phyloP scores from a whole-genome alignment of 108 stramenopile genomes.

The Skeletonema potamos region DNA sequence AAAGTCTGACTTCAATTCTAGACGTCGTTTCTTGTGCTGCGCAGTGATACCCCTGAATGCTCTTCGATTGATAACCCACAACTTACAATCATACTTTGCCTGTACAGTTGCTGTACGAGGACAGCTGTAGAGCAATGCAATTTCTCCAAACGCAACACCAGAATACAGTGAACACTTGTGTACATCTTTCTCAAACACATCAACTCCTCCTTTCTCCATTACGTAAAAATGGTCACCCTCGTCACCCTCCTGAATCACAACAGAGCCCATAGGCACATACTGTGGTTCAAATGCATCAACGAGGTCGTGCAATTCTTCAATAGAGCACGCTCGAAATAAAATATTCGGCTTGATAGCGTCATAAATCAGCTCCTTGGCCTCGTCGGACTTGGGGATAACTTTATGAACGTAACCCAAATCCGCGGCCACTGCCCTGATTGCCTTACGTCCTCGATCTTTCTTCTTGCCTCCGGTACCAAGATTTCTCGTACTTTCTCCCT shows the following conservation, averaged over 20 bases:
- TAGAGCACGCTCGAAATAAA: constrained; percentile 55
- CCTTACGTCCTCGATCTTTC: constrained; percentile 33
- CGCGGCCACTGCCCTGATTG: constrained; percentile 18
- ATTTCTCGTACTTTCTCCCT: background rate
- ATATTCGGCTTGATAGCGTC: constrained; percentile 67
- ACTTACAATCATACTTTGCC: constrained; percentile 39
- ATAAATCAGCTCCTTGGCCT: constrained; percentile 54
- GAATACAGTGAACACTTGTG: constrained; percentile 31
- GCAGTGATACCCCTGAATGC: constrained; percentile 53
- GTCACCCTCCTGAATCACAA: constrained; percentile 68
- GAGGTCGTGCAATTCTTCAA: constrained; percentile 49
- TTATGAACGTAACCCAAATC: constrained; percentile 25
- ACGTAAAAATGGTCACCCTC: constrained; percentile 73
- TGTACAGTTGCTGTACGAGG: constrained; percentile 73
- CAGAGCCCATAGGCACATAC: constrained; percentile 14
- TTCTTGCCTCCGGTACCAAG: constrained; percentile 2
- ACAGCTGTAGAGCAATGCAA: constrained; percentile 80
- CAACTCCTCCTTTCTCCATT: constrained; percentile 51
- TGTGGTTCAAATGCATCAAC: constrained; percentile 54
- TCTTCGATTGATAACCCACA: constrained; percentile 68
- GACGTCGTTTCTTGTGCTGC: constrained; percentile 50
- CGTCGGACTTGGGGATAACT: constrained; percentile 56
- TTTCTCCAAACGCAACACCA: constrained; percentile 80
- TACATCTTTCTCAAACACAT: constrained; percentile 45
- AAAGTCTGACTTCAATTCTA: constrained; percentile 52